phyloP scores from a whole-genome alignment of 148 eudicot species.

The Diospyros kaki region DNA sequence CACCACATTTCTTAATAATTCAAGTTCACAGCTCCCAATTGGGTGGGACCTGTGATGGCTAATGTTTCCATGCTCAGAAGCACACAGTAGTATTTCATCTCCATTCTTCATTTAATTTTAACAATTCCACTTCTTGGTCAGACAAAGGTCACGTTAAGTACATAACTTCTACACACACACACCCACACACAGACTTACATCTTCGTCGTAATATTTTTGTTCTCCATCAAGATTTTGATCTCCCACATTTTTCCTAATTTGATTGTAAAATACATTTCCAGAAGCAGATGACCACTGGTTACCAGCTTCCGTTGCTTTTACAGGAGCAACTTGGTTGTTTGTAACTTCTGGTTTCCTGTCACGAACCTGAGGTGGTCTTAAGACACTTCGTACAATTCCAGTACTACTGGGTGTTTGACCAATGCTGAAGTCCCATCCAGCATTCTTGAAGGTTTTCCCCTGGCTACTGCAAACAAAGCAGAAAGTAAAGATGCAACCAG shows the following conservation, averaged over 20 bases:
- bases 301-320: conserved; percentile 44
- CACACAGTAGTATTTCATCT: not conserved
- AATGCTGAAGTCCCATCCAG: conserved; percentile 6
- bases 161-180: too few species aligned
- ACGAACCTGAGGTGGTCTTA: conserved; percentile 76
- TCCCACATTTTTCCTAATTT: conserved; percentile 55
- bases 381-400: conserved; percentile 46
- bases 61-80: not conserved
- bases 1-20: not conserved
- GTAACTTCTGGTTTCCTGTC: conserved; percentile 64
- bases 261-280: conserved; percentile 54
- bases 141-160: not conserved
- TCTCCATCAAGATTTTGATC: conserved; percentile 39
- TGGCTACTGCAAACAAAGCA: conserved; percentile 27
- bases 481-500: conserved; percentile 25
- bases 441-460: conserved; percentile 2
- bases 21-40: not conserved
- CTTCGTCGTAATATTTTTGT: conserved; percentile 35
- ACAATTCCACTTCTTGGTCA: not conserved
- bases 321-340: conserved; percentile 38
- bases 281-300: conserved; percentile 50
- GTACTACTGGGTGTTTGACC: conserved; percentile 3
- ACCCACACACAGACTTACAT: conserved; percentile 31
- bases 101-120: not conserved
- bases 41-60: not conserved